A percentile compares a stretch with the other conserved stretches of the same genome.
Evolutionary conservation across 495 filamentous ascomycete genomes (phyloP).

Genomic region (Aspergillus conjunctus): DNA sequence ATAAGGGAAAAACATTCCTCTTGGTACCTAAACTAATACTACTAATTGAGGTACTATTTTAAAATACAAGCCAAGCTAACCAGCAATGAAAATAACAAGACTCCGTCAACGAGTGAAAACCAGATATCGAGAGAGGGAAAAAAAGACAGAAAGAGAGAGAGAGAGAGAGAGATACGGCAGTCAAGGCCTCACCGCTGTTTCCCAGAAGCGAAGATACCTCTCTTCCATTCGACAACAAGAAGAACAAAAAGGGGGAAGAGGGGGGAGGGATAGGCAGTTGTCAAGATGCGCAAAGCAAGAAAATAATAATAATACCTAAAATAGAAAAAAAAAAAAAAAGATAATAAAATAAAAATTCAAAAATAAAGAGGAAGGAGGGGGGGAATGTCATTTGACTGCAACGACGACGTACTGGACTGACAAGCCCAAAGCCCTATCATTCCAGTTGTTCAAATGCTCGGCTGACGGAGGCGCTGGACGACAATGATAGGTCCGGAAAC

Average conservation of each 20-base stretch:
- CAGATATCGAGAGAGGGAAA: neutral
- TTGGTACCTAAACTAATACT: too few relatives aligned
- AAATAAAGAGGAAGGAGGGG: too few relatives aligned
- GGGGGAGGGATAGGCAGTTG: too few relatives aligned
- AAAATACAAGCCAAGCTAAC: too few relatives aligned
- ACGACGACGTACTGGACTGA: too few relatives aligned
- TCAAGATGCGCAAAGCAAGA: conserved; percentile 1
- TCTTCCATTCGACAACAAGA: conserved; percentile 2
- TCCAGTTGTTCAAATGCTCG: conserved; percentile 23
- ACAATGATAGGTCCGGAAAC: conserved; percentile 29
- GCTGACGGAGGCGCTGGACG: conserved; percentile 18
- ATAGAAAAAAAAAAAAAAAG: conserved; percentile 1
- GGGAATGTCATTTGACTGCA: conserved; percentile 25
- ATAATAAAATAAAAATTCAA: neutral
- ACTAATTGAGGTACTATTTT: too few relatives aligned
- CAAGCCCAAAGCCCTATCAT: conserved; percentile 23
- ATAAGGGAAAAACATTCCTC: too few relatives aligned
- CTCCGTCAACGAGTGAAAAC: too few relatives aligned
- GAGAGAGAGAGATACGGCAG: neutral
- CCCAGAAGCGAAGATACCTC: neutral
- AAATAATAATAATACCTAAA: neutral
- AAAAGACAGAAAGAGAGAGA: neutral
- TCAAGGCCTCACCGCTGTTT: conserved; percentile 29
- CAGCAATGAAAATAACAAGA: too few relatives aligned
- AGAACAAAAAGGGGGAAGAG: neutral